Conservation (phyloP, 441 rosid genomes). For the Adansonia grandidieri region DNA sequence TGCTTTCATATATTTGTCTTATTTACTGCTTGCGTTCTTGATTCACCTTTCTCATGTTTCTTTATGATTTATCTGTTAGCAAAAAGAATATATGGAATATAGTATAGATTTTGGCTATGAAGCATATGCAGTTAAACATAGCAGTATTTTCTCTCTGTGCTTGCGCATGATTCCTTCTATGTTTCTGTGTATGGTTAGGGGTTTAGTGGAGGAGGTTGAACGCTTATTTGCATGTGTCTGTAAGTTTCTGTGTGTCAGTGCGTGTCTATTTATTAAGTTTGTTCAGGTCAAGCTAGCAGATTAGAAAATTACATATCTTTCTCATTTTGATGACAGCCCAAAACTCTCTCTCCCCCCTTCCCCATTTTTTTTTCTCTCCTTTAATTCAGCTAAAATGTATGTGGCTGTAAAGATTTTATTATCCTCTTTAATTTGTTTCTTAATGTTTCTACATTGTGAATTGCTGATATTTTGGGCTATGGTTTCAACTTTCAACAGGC, state of each 20-base stretch:
- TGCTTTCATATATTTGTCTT: constrained; percentile 6
- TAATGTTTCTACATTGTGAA: constrained; percentile 9
- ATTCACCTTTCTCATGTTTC: not conserved
- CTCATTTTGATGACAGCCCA: not conserved
- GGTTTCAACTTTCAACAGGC: constrained; percentile 48
- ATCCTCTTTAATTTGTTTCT: not conserved
- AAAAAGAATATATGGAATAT: constrained; percentile 2
- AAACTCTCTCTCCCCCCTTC: not conserved
- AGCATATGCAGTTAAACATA: constrained; percentile 6
- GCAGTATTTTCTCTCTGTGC: not conserved
- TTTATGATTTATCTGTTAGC: constrained; percentile 8
- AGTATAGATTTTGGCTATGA: not conserved
- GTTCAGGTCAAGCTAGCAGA: not conserved
- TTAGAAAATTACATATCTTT: not conserved
- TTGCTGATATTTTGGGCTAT: constrained; percentile 12
- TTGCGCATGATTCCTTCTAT: not conserved
- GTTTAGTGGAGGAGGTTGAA: constrained; percentile 7
- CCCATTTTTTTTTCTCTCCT: not conserved
- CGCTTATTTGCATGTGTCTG: not conserved
- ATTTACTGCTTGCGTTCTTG: not conserved
- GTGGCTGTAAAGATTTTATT: not conserved
- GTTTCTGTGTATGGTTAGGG: not conserved
- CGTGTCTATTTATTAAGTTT: not conserved
- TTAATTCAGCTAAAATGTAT: constrained; percentile 1
- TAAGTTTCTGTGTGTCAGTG: not conserved